Evolutionary conservation across 2,329 filamentous ascomycete species (phyloP), one percentile per base, ranked within the genome.

Genomic region (Paraphaeosphaeria sporulosa): DNA sequence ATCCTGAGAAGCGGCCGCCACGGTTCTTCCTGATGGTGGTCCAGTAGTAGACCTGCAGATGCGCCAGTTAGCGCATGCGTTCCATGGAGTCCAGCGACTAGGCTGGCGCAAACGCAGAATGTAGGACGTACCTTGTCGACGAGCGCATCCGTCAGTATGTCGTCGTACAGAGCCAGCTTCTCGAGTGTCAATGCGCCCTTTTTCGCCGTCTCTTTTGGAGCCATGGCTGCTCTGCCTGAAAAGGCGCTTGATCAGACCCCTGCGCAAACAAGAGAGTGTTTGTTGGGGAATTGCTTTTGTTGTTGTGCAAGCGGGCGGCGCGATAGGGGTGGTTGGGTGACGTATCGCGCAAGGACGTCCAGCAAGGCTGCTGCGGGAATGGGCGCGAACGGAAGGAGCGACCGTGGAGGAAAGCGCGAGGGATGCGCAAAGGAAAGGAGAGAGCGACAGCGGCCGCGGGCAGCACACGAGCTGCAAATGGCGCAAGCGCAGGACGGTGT

Each of bases 1-100:
- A 93, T 0, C 93, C 86, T 70, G 92, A 91, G 78, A 96, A 98
- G 57, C 92, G 92, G 56, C 87, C 88, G 58, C 88, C 89, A 62
- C 91, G 89, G 72, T 98, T 97, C 80, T 99, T 99, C 65, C 94
- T 94, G 60, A 97, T 97, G 4, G 87, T 91, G 6, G 94, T 94
- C 94, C 95, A 98, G 83, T 95, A 99, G 79, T 92, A 97, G 10
- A 93, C 90, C 94, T 97, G 67, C 47, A 53, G 46, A 55, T 46
- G 62, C 54, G 50, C 51, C 49, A 43, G 55, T 73, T 58, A 72
- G 68, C 49, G 40, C 12, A 23, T n/a, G 46, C 49, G 48, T 44
- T 64, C 53, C 21, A 19, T 40, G 49, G 19, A 27, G 21, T 46
- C 58, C 56, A 38, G 63, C 68, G 64, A 63, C 60, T 57, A 46